Conservation (phyloP, 106 monocot species). For the Alisma plantagoaquatica region DNA sequence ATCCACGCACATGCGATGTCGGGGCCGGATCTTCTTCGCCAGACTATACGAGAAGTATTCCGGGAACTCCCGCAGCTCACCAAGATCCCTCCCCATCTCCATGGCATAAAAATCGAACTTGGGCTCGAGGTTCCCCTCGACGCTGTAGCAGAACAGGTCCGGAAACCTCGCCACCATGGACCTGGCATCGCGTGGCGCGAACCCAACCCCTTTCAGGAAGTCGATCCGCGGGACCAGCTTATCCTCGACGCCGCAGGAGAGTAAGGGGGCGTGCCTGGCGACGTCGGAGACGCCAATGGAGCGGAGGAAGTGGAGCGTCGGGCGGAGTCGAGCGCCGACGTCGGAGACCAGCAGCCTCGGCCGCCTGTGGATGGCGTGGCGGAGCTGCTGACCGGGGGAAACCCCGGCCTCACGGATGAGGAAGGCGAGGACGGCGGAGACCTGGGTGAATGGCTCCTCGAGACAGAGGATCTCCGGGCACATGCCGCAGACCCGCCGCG, state of each 20-base stretch:
- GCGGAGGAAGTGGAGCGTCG: slow-evolving; percentile 72
- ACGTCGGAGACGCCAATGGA: slow-evolving; percentile 37
- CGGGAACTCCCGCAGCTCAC: slow-evolving; percentile 38
- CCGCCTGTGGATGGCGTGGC: slow-evolving; percentile 21
- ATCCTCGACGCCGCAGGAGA: slow-evolving; percentile 70
- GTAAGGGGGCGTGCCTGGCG: slow-evolving; percentile 30
- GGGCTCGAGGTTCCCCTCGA: slow-evolving; percentile 45
- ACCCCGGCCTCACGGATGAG: slow-evolving; percentile 21
- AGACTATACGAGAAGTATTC: slow-evolving; percentile 43
- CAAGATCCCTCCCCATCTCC: slow-evolving; percentile 33
- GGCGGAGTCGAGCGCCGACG: slow-evolving; percentile 32
- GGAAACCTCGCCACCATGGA: slow-evolving; percentile 29
- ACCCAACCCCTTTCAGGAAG: slow-evolving; percentile 26
- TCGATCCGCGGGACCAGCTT: slow-evolving; percentile 32
- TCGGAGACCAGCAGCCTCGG: slow-evolving; percentile 17
- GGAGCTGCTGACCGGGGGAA: slow-evolving; percentile 14
- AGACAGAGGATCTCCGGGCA: slow-evolving; percentile 38
- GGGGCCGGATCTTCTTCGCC: slow-evolving; percentile 27
- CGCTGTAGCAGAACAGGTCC: slow-evolving; percentile 45
- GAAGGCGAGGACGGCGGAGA: slow-evolving; percentile 29
- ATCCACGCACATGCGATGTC: slow-evolving; percentile 39
- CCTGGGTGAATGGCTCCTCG: not conserved
- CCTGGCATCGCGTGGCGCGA: slow-evolving; percentile 19
- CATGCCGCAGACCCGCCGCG: slow-evolving; percentile 61
- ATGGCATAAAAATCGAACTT: slow-evolving; percentile 41